phyloP scores from a whole-genome alignment of 306 rosid genomes.

The Phaseolus lunatus region DNA sequence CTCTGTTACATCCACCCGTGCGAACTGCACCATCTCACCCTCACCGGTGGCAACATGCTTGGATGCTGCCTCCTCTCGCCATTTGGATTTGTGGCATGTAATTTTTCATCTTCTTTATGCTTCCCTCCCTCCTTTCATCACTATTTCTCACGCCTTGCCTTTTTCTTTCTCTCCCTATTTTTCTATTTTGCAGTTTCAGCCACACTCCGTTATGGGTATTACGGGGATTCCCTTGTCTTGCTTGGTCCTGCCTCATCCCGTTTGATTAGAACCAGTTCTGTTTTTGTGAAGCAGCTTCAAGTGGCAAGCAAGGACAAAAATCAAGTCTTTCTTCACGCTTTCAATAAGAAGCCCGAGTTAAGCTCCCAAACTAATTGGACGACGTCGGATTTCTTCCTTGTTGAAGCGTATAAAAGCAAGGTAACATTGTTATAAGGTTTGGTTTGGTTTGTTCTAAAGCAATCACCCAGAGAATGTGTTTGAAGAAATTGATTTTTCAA shows the following conservation, averaged over 20 bases:
- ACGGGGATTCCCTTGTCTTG: slow-evolving; percentile 60
- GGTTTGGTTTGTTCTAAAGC: neutral
- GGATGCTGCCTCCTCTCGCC: slow-evolving; percentile 55
- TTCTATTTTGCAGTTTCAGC: slow-evolving; percentile 61
- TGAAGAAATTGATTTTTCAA: slow-evolving; percentile 35
- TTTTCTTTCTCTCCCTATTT: neutral
- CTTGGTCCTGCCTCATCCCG: slow-evolving; percentile 82
- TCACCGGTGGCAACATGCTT: slow-evolving; percentile 50
- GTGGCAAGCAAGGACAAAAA: slow-evolving; percentile 46
- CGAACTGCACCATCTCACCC: neutral
- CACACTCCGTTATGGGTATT: slow-evolving; percentile 62
- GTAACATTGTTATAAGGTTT: slow-evolving; percentile 42
- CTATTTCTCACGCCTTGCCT: slow-evolving; percentile 44
- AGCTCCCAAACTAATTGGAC: slow-evolving; percentile 61
- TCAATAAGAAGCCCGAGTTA: slow-evolving; percentile 64
- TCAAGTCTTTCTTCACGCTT: slow-evolving; percentile 54
- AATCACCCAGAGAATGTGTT: neutral
- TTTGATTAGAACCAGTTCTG: slow-evolving; percentile 57
- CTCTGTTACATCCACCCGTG: neutral
- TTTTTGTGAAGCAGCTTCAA: slow-evolving; percentile 62
- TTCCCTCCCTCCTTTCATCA: neutral
- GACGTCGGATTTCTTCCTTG: slow-evolving; percentile 47
- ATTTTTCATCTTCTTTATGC: slow-evolving; percentile 50
- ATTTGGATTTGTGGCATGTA: slow-evolving; percentile 88
- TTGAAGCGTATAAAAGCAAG: slow-evolving; percentile 61